A percentile compares a stretch with the other conserved stretches of the same genome.
phyloP scores from a whole-genome alignment of 225 moss, liverwort and hornwort species.

The Pseudoscleropodium purum region DNA sequence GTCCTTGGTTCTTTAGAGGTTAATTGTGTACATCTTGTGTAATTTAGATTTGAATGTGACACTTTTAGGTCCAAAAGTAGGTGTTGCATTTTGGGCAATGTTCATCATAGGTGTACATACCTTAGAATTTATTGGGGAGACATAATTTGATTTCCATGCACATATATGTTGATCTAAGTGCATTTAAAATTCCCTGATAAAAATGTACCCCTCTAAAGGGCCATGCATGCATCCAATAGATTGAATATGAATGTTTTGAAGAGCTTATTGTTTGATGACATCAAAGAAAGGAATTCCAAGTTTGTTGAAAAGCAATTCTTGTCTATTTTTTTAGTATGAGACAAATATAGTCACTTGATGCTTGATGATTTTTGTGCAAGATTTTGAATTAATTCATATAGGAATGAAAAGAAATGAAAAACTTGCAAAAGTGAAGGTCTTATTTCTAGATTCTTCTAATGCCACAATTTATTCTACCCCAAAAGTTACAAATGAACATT shows the following conservation, averaged over 20 bases:
- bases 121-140: background rate
- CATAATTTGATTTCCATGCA: background rate
- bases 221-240: background rate
- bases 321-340: background rate
- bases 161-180: background rate
- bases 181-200: background rate
- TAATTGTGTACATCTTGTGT: background rate
- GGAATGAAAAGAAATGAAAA: background rate
- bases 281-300: no score
- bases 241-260: background rate
- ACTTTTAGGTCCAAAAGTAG: background rate
- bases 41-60: background rate
- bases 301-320: no score
- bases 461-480: background rate
- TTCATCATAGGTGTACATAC: rapidly evolving
- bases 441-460: background rate
- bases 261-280: no score
- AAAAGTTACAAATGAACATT: background rate
- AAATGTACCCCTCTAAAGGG: background rate
- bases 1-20: no score
- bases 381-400: background rate
- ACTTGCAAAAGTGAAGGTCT: background rate
- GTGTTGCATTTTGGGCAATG: background rate
- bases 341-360: no score
- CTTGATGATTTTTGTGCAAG: background rate